Conservation (phyloP, 192 early-diverging fungal genomes). For the Powellomyces hirtus region DNA sequence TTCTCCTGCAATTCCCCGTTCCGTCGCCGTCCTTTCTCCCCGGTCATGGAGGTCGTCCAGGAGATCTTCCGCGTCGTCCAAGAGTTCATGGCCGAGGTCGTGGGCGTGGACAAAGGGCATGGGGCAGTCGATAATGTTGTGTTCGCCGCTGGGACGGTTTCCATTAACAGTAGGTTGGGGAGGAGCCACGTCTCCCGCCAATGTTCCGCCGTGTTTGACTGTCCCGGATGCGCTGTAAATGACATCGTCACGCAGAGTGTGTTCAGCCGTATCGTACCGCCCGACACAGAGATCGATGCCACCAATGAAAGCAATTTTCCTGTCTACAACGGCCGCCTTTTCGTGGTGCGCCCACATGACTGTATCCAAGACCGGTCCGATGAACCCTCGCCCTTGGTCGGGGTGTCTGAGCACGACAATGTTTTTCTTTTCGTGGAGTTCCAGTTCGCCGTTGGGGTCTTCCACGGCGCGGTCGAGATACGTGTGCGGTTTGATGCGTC, state of each 20-base stretch:
- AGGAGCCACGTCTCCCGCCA: neutral
- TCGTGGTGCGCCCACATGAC: slow-evolving; percentile 72
- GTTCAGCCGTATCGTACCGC: slow-evolving; percentile 78
- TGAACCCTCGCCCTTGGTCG: slow-evolving; percentile 54
- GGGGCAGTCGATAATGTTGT: neutral
- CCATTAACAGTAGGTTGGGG: neutral
- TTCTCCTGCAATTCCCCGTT: neutral
- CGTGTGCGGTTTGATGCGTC: slow-evolving; percentile 12
- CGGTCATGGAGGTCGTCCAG: neutral
- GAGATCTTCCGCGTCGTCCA: neutral
- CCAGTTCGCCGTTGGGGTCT: slow-evolving; percentile 71
- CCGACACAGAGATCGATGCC: slow-evolving; percentile 86
- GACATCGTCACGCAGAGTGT: slow-evolving; percentile 71
- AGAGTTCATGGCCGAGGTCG: neutral
- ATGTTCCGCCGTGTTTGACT: slow-evolving; percentile 26
- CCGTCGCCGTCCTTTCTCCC: neutral
- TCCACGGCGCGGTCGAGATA: slow-evolving; percentile 70
- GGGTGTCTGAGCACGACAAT: slow-evolving; percentile 83
- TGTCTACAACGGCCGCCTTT: slow-evolving; percentile 80
- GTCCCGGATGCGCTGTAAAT: slow-evolving; percentile 41
- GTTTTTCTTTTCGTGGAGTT: slow-evolving; percentile 62
- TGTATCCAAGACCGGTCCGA: slow-evolving; percentile 56
- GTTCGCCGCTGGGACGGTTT: too few species aligned
- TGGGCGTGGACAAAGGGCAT: neutral
- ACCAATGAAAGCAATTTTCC: slow-evolving; percentile 77